These are phyloP conservation scores for Salvia rosmarinus DNA, from an alignment of 257 asterid genomes.

Conservation along the genomic window DNA sequence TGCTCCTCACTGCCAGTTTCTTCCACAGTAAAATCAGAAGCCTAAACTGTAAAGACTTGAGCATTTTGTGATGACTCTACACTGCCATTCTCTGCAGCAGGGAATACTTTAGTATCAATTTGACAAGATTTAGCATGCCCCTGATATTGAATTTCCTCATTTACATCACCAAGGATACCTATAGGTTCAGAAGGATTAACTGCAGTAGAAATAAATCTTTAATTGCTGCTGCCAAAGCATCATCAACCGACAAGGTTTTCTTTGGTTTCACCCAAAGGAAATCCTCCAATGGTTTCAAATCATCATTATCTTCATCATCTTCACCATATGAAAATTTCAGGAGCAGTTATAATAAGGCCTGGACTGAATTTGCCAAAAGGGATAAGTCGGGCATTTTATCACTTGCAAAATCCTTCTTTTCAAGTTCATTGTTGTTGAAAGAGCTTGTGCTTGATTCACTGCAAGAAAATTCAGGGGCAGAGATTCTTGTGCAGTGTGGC, in stretches of 20 bases:
- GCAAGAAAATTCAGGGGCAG: constrained; percentile 79
- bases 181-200: constrained; percentile 38
- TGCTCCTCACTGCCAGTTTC: constrained; percentile 45
- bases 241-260: constrained; percentile 64
- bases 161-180: constrained; percentile 25
- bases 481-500: constrained; percentile 58
- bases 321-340: constrained; percentile 70
- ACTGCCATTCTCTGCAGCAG: constrained; percentile 37
- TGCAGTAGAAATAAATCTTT: constrained; percentile 56
- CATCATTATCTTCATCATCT: constrained; percentile 54
- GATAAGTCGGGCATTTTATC: constrained; percentile 38
- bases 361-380: constrained; percentile 47
- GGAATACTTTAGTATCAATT: constrained; percentile 32
- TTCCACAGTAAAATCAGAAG: constrained; percentile 66
- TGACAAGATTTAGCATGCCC: constrained; percentile 33
- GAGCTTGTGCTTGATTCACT: constrained; percentile 67
- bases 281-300: constrained; percentile 39
- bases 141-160: constrained; percentile 27
- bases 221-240: constrained; percentile 89
- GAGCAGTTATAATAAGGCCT: constrained; percentile 66
- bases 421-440: constrained; percentile 49
- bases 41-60: constrained; percentile 46
- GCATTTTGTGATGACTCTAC: constrained; percentile 47
- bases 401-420: constrained; percentile 47
- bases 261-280: constrained; percentile 47